These are phyloP conservation scores for Pouteria glomerata DNA, from an alignment of 148 eudicot species.

Conservation along the genomic window DNA sequence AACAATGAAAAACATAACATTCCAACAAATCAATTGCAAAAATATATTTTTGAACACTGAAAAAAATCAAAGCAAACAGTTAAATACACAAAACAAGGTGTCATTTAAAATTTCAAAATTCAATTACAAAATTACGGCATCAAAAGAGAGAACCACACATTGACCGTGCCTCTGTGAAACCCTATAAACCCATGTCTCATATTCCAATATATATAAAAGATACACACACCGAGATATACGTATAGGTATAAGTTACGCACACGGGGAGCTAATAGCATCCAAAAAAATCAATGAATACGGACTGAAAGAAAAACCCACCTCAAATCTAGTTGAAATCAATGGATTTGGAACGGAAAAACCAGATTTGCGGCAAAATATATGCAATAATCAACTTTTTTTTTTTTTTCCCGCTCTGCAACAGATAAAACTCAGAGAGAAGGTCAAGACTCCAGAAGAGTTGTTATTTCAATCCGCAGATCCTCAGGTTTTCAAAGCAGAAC, in stretches of 20 bases:
- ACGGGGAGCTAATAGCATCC: not conserved
- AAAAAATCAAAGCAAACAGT: not conserved
- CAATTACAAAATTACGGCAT: not conserved
- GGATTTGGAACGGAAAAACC: not conserved
- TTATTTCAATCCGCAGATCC: constrained; percentile 5
- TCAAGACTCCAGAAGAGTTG: constrained; percentile 17
- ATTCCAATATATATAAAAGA: not conserved
- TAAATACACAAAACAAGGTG: not conserved
- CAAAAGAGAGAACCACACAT: not conserved
- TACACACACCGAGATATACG: not conserved
- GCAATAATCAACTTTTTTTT: not conserved
- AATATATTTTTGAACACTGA: not conserved
- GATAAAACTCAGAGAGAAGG: not conserved
- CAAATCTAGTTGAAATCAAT: constrained; percentile 5
- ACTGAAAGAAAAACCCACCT: constrained; percentile 12
- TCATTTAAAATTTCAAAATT: not conserved
- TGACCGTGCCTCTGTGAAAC: not conserved
- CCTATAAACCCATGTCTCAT: not conserved
- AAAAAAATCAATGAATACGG: not conserved
- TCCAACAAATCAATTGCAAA: not conserved
- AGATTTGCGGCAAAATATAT: constrained; percentile 6
- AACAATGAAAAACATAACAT: not conserved
- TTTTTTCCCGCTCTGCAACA: not conserved
- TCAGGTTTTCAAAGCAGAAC: constrained; percentile 24
- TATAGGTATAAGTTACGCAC: not conserved